A percentile compares a stretch with the other conserved stretches of the same genome.
These are phyloP conservation scores for Zopfia rhizophila DNA, from an alignment of 2,329 filamentous ascomycete species.

Conservation along the genomic window DNA sequence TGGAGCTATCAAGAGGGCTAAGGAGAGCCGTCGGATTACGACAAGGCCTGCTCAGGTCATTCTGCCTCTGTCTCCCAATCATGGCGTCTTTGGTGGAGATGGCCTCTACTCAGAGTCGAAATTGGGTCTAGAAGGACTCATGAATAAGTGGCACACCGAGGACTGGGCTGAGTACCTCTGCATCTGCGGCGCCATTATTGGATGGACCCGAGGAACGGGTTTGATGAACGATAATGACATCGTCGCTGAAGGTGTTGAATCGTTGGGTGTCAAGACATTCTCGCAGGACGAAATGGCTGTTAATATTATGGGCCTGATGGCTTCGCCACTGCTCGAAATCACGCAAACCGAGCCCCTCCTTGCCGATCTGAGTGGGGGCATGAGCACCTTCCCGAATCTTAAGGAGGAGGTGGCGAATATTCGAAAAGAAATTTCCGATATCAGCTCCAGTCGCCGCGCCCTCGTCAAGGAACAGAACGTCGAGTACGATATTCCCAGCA, in stretches of 20 bases:
- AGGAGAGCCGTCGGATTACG: conserved; percentile 37
- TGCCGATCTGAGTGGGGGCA: conserved; percentile 53
- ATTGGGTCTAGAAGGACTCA: conserved; percentile 50
- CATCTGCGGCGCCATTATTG: conserved; percentile 56
- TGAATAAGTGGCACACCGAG: conserved; percentile 51
- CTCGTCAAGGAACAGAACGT: conserved; percentile 19
- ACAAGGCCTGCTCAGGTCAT: conserved; percentile 53
- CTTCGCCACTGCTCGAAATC: conserved; percentile 36
- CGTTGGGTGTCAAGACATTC: conserved; percentile 53
- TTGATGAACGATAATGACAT: conserved; percentile 57
- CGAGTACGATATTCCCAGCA: conserved; percentile 8
- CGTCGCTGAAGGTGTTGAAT: conserved; percentile 51
- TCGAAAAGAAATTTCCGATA: conserved; percentile 19
- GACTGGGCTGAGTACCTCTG: conserved; percentile 52
- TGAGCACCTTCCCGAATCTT: conserved; percentile 35
- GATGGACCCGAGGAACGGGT: conserved; percentile 58
- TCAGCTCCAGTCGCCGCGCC: conserved; percentile 18
- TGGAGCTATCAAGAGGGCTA: conserved; percentile 46
- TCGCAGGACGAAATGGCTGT: conserved; percentile 55
- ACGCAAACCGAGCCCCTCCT: conserved; percentile 49
- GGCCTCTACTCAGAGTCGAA: conserved; percentile 60
- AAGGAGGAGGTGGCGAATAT: conserved; percentile 23
- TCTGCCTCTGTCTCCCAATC: conserved; percentile 58
- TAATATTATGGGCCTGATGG: conserved; percentile 51
- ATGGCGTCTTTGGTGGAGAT: conserved; percentile 56